Conservation (phyloP, 2,329 filamentous ascomycete genomes). For the Capronia coronata region DNA sequence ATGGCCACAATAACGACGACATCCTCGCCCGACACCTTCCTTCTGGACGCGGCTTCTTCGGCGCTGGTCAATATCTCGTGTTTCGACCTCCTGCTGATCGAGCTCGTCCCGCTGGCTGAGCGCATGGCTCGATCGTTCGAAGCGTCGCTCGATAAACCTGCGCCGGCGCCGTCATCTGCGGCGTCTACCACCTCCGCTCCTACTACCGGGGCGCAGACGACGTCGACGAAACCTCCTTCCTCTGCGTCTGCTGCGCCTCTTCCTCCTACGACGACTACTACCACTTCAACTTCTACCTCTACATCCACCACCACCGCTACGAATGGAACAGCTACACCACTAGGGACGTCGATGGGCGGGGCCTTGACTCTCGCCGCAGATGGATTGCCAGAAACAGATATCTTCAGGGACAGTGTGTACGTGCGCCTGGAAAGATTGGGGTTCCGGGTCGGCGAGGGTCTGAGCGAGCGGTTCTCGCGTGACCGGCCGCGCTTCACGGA, state of each 20-base stretch:
- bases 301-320: background rate
- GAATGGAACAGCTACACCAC: background rate
- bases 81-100: conserved; percentile 91
- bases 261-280: too few relatives aligned
- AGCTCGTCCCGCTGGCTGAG: conserved; percentile 90
- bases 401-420: conserved; percentile 76
- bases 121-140: conserved; percentile 58
- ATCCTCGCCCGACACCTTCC: background rate
- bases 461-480: conserved; percentile 65
- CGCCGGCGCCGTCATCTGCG: background rate
- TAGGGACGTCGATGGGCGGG: background rate
- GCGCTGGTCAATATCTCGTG: conserved; percentile 75
- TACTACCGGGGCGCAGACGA: too few relatives aligned
- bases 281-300: background rate
- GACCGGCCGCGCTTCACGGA: conserved; percentile 84
- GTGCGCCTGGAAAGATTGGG: conserved; percentile 76
- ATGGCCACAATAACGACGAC: conserved; percentile 7
- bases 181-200: background rate
- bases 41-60: conserved; percentile 8
- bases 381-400: conserved; percentile 49
- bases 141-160: conserved; percentile 25
- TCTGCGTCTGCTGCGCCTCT: too few relatives aligned
- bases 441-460: conserved; percentile 84
- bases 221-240: conserved; percentile 6
- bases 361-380: conserved; percentile 19